Evolutionary conservation across 1,284 basidiomycete genomes (phyloP), one percentile per base, ranked within the genome.

Genomic region (Cerrena zonata): DNA sequence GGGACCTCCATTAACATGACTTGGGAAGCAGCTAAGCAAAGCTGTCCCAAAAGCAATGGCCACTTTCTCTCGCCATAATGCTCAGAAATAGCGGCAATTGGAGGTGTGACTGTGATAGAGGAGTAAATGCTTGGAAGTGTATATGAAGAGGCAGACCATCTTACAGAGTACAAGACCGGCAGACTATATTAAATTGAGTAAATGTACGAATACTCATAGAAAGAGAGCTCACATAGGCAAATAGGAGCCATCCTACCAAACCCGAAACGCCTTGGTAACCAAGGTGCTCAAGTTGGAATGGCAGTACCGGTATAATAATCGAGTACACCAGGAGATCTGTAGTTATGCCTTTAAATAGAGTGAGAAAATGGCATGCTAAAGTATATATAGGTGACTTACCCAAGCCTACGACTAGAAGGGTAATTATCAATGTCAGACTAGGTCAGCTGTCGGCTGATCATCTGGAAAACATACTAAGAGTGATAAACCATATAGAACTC

Each of bases 1-100:
- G 78, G 80, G 0, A 86, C 84, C 53, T 88, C 79, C 87, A 91
- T 91, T 45, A 91, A 76, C 69, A 91, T 72, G 21, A 90, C 67
- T 61, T 82, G 78, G 15, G 82, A 76, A 2, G 73, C 80, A 7
- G 82, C 68, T 12, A 88, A 72, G 13, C 78, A 60, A 2, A 80
- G 12, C 13, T 85, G 70, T 4, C 84, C 88, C 5, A 72, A 49
- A 4, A 90, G 60, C 36, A 91, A 70, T 2, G 86, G 86, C 1
- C 64, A 64, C 45, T 77, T 74, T 44, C 89, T 70, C 23, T 73
- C 74, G 22, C 72, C 67, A 50, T 78, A 79, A 37, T 65, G 72
- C 62, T 90, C 87, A 5, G 89, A 84, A 38, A 82, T 69, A 57
- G 77, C 75, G 0, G 88, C 85, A 43, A 86, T 78, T 0, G 85